A percentile compares a stretch with the other conserved stretches of the same genome.
Evolutionary conservation across 1,284 basidiomycete genomes (phyloP).

Genomic region (Microbotryomycetes sp.): DNA sequence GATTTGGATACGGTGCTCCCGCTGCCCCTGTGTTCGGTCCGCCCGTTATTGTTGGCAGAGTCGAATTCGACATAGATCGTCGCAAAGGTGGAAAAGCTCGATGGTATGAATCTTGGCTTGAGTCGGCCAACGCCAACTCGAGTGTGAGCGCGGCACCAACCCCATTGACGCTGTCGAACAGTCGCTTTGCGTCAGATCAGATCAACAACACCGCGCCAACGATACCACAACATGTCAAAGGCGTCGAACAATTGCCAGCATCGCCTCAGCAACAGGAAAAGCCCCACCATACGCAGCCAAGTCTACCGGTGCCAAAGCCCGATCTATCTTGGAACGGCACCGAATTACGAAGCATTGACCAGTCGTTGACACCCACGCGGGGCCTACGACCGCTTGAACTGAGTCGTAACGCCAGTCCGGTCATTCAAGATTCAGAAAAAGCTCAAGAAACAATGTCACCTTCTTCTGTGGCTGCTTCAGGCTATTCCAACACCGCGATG

Average conservation of each 20-base stretch:
- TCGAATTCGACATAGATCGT: slow-evolving; percentile 78
- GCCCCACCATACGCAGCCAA: neutral
- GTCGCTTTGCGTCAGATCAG: neutral
- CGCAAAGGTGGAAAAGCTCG: slow-evolving; percentile 50
- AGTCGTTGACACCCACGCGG: neutral
- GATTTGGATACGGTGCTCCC: slow-evolving; percentile 6
- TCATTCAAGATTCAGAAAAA: neutral
- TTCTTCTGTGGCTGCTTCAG: slow-evolving; percentile 12
- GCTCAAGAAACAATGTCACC: neutral
- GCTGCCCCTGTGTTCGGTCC: slow-evolving; percentile 15
- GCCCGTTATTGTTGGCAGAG: slow-evolving; percentile 62
- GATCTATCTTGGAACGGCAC: neutral
- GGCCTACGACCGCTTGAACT: slow-evolving; percentile 1
- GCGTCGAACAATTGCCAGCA: neutral
- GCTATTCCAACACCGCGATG: slow-evolving; percentile 19
- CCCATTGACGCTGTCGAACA: neutral
- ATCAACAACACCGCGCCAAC: too few species aligned
- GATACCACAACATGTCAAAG: too few species aligned
- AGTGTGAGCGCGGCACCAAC: neutral
- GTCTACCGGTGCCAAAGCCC: neutral
- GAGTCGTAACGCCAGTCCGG: neutral
- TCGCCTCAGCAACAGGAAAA: too few species aligned
- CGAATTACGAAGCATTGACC: neutral
- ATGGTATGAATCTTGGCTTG: slow-evolving; percentile 75
- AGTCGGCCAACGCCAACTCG: neutral